Conservation (phyloP, 2,329 filamentous ascomycete species). For the Trichoderma lentiforme region DNA sequence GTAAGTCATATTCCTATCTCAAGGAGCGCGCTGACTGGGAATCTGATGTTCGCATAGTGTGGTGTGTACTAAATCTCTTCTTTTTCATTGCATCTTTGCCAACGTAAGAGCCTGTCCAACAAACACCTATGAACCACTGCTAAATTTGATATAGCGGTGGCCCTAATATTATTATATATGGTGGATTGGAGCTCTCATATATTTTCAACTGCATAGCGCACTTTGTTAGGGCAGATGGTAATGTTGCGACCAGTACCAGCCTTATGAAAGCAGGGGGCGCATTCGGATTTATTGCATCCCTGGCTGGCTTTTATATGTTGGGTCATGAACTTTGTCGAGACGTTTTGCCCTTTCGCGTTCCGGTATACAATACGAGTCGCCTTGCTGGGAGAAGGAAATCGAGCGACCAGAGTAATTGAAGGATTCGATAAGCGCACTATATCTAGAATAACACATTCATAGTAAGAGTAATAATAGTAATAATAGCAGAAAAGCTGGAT, state of each 20-base stretch:
- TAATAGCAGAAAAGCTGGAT: neutral
- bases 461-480: neutral
- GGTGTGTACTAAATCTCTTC: neutral
- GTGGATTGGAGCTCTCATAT: neutral
- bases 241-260: neutral
- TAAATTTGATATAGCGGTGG: neutral
- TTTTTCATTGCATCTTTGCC: neutral
- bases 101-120: neutral
- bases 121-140: neutral
- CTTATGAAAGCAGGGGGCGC: neutral
- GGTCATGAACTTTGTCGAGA: neutral
- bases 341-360: neutral
- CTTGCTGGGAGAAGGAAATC: neutral
- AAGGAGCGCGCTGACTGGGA: neutral
- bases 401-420: neutral
- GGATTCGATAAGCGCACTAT: neutral
- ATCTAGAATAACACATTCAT: neutral
- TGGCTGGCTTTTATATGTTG: neutral
- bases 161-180: neutral
- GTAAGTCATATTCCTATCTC: neutral
- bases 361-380: neutral
- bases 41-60: neutral
- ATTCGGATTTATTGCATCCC: neutral
- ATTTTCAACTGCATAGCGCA: neutral
- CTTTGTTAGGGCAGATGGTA: neutral